phyloP scores from a whole-genome alignment of 2,329 filamentous ascomycete species.

The Penicillium sp. region DNA sequence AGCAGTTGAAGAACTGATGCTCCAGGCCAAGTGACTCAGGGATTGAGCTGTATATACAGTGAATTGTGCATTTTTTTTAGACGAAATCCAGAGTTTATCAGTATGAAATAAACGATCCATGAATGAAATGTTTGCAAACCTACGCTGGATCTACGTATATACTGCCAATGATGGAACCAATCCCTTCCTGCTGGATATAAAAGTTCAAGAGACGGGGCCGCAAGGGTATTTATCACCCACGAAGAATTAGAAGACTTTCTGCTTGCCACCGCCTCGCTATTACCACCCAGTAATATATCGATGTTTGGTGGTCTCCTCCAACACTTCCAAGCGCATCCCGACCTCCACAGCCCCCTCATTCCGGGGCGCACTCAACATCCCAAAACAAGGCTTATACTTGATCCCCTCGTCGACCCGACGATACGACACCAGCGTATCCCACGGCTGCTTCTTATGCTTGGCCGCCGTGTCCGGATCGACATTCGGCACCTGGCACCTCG shows the following conservation, averaged over 20 bases:
- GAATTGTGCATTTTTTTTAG: too few relatives aligned
- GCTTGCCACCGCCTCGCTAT: neutral
- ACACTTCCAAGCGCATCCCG: constrained; percentile 58
- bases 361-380: constrained; percentile 62
- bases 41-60: too few relatives aligned
- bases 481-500: constrained; percentile 62
- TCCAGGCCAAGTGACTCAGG: too few relatives aligned
- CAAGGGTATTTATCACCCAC: too few relatives aligned
- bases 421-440: constrained; percentile 61
- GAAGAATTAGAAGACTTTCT: neutral
- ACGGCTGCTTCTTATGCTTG: constrained; percentile 59
- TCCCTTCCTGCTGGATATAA: neutral
- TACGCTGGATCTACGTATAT: neutral
- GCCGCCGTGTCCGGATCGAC: constrained; percentile 62
- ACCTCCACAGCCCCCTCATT: constrained; percentile 55
- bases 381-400: constrained; percentile 65
- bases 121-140: neutral
- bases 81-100: neutral
- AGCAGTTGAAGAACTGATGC: constrained; percentile 40
- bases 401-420: constrained; percentile 58
- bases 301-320: constrained; percentile 58
- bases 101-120: neutral
- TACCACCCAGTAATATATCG: constrained; percentile 49
- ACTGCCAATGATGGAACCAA: too few relatives aligned
- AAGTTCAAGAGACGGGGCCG: too few relatives aligned